Base-by-base conservation (phyloP, 176 grass and related monocot species). In the Eleusine indica region DNA sequence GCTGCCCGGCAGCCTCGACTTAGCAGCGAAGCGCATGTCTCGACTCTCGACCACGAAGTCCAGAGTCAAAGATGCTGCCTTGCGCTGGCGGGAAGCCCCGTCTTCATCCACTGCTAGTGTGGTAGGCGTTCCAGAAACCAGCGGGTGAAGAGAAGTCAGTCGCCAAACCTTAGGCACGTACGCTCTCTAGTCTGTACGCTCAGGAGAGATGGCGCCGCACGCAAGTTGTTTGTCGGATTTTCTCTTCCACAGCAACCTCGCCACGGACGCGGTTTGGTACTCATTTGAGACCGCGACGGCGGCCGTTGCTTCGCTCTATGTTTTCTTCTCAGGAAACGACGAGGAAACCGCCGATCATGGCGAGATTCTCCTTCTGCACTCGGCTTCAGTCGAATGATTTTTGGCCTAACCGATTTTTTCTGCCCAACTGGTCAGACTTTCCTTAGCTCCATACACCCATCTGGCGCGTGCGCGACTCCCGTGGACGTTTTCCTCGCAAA, bases 221-320 rank as follows among this genome's bases (percentile, higher is more conserved):
- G 65, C 82, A 81, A 89, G 25, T 18, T 85, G 77, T 81, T 76
- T 35, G 77, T 66, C 25, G 65, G 3, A 71, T 76, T 77, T 56
- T 28, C 77, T 81, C 77, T 28, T 46, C 76, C 13, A 75, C 29
- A 14, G n/a, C 51, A n/a, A 9, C 17, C 58, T 35, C 69, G 9
- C 61, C 28, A 18, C 25, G 18, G 57, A 62, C n/a, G 22, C 58
- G n/a, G 58, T 62, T 1, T 3, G 58, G 58, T 58, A 58, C 53
- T 15, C 53, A 56, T 19, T 56, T 56, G 53, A 60, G 61, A 1
- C 8, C 4, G 13, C n/a, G 68, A 7, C 39, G 32, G 37, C 38
- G 16, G 7, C 32, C 22, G 28, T 69, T 70, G 70, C 70, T 80
- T 88, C 16, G 70, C 21, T 29, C 60, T 30, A 10, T 22, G 51